phyloP scores from a whole-genome alignment of 192 early-diverging fungal species.

The Entomortierella chlamydospora region DNA sequence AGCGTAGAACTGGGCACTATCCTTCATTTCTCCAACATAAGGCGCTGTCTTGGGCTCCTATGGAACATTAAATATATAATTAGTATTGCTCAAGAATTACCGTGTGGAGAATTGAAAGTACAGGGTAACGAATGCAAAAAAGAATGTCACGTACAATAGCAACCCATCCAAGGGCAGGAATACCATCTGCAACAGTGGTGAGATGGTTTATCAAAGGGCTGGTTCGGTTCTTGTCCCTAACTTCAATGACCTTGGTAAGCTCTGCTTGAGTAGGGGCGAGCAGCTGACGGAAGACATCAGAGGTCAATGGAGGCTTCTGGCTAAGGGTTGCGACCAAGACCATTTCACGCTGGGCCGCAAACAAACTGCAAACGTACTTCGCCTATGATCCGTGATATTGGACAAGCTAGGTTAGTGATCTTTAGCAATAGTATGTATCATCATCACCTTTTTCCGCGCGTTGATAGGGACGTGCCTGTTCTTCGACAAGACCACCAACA shows the following conservation, averaged over 20 bases:
- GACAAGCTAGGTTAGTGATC: slow-evolving; percentile 42
- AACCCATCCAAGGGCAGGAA: slow-evolving; percentile 94
- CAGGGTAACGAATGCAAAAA: background rate
- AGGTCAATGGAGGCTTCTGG: slow-evolving; percentile 79
- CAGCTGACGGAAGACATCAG: slow-evolving; percentile 68
- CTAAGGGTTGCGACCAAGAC: slow-evolving; percentile 76
- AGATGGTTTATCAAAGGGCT: slow-evolving; percentile 84
- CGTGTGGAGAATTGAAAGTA: background rate
- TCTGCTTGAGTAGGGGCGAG: slow-evolving; percentile 76
- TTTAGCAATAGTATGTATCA: background rate
- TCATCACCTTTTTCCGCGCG: background rate
- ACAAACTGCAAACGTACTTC: slow-evolving; percentile 65
- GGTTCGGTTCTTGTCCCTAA: slow-evolving; percentile 85
- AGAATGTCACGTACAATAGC: slow-evolving; percentile 68
- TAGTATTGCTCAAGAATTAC: background rate
- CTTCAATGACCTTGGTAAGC: slow-evolving; percentile 71
- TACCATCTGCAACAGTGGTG: slow-evolving; percentile 87
- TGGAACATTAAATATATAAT: background rate
- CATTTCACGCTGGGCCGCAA: slow-evolving; percentile 80
- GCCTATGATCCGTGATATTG: slow-evolving; percentile 59
- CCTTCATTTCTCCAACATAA: slow-evolving; percentile 89
- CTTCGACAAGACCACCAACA: slow-evolving; percentile 65
- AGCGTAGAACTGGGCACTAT: slow-evolving; percentile 91
- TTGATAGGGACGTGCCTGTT: slow-evolving; percentile 58
- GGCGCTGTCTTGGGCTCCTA: slow-evolving; percentile 89